Evolutionary conservation across 495 filamentous ascomycete species (phyloP), one percentile per base, ranked within the genome.

Genomic region (Bathelium albidoporum): DNA sequence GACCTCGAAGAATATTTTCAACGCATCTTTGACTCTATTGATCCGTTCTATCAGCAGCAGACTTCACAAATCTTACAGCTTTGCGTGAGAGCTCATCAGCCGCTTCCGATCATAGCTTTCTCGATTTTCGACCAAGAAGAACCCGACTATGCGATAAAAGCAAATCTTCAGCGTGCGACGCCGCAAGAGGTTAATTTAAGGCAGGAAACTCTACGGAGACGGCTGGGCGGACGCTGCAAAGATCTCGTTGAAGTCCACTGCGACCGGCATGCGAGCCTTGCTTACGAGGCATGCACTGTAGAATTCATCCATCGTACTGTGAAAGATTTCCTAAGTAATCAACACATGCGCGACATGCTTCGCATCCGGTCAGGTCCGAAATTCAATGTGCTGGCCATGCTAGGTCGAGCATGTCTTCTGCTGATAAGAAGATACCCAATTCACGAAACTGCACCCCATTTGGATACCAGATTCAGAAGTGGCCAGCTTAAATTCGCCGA

Each of bases 11-110:
- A 43, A 44, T 62, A 62, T 31, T 62, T 62, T 31, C 32, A 62
- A 31, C 41, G 34, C 41, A 62, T 62, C 36, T 62, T 62, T 22
- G 60, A 62, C 31, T 44, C 36, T 52, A 43, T 62, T 20, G 60
- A 62, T 31, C 29, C 36, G n/a, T 62, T 62, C 60, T 62, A 62
- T 22, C 36, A 45, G 36, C 10, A 43, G 12, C 34, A 62, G 39
- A 62, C 60, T 29, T 32, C 60, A 39, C 32, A 49, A 49, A 62
- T 62, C 9, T 52, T 62, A 18, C 36, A 36, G 26, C 12, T 60
- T 20, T 60, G 58, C 2, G 58, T 43, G n/a, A 60, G 58, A 22
- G 31, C 58, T 60, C n/a, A 60, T 18, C 28, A 22, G 4, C 58
- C 26, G 2, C 58, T 60, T 10, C 58, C 58, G n/a, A n/a, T 43